phyloP scores from a whole-genome alignment of 495 filamentous ascomycete genomes.

The Aspergillus homomorphus region DNA sequence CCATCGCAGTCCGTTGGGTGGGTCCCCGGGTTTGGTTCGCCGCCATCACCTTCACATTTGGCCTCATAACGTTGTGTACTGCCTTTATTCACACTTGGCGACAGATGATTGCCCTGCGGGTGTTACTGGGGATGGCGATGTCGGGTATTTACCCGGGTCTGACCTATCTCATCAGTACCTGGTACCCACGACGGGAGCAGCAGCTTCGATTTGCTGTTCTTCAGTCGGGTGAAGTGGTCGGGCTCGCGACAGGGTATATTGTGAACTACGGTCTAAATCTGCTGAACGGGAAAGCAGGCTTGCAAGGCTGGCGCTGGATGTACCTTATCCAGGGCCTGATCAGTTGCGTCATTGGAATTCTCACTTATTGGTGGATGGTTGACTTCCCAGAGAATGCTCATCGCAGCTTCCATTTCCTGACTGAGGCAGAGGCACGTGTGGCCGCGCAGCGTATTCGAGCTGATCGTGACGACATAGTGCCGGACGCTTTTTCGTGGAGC shows the following conservation, averaged over 20 bases:
- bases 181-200: slow-evolving; percentile 70
- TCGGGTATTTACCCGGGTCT: slow-evolving; percentile 70
- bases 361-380: slow-evolving; percentile 75
- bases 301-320: slow-evolving; percentile 77
- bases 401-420: slow-evolving; percentile 61
- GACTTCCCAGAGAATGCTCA: slow-evolving; percentile 72
- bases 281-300: slow-evolving; percentile 53
- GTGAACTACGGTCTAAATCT: slow-evolving; percentile 71
- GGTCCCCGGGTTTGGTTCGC: slow-evolving; percentile 70
- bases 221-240: slow-evolving; percentile 64
- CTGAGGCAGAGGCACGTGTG: slow-evolving; percentile 53
- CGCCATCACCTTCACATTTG: slow-evolving; percentile 64
- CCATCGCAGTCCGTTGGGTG: slow-evolving; percentile 63
- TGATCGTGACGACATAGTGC: slow-evolving; percentile 64
- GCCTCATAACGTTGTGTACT: slow-evolving; percentile 68
- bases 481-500: slow-evolving; percentile 57
- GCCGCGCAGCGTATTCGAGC: slow-evolving; percentile 56
- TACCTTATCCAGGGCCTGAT: slow-evolving; percentile 67
- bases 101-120: slow-evolving; percentile 69
- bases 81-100: slow-evolving; percentile 65
- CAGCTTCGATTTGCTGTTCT: slow-evolving; percentile 74
- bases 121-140: slow-evolving; percentile 66
- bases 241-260: slow-evolving; percentile 67
- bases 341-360: slow-evolving; percentile 61
- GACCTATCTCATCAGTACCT: slow-evolving; percentile 67